These are phyloP conservation scores for Kewa caespitosa DNA, from an alignment of 179 eudicot genomes.

Conservation along the genomic window DNA sequence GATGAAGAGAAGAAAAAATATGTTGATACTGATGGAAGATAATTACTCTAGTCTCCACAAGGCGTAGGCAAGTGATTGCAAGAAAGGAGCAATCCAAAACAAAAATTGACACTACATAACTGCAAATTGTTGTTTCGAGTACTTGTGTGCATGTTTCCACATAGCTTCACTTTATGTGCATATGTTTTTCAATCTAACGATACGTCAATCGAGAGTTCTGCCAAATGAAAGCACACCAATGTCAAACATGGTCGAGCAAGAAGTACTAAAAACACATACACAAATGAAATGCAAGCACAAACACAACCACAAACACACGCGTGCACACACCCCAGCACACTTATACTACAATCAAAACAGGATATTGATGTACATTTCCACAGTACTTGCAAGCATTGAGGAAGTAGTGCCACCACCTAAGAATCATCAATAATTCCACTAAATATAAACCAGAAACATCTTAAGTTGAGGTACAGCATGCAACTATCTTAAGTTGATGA, in stretches of 20 bases:
- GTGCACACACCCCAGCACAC: no score
- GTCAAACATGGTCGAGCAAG: neutral
- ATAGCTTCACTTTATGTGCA: neutral
- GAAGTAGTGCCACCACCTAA: neutral
- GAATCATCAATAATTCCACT: neutral
- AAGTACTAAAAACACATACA: neutral
- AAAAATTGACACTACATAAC: neutral
- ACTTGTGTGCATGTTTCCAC: neutral
- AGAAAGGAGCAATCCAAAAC: neutral
- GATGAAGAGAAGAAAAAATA: neutral
- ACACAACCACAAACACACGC: no score
- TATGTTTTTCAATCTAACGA: neutral
- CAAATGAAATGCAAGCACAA: neutral
- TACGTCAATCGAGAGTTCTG: neutral
- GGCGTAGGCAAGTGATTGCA: neutral
- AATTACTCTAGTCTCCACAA: neutral
- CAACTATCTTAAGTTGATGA: no score
- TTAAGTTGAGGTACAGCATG: neutral
- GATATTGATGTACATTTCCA: neutral
- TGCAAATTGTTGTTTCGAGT: neutral
- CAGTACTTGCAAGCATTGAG: neutral
- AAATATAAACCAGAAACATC: neutral
- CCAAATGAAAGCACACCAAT: neutral
- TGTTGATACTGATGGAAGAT: neutral
- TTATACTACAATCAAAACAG: neutral